Percentiles rank a stretch among this genome's conserved stretches.
Evolutionary conservation across 306 rosid genomes (phyloP).

Genomic region (Vigna angularis): DNA sequence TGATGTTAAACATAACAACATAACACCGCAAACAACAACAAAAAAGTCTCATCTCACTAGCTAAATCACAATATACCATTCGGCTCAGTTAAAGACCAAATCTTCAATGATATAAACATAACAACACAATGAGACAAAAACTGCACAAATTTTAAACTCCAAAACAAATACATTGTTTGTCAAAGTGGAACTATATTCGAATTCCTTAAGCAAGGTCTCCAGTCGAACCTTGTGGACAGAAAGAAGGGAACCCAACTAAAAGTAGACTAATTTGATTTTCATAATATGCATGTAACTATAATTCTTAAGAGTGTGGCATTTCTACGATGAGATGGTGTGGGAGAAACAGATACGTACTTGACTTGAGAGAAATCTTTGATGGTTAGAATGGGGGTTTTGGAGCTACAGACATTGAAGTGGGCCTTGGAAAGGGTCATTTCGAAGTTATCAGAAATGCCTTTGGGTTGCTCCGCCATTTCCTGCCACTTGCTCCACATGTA

Average conservation of each 20-base stretch:
- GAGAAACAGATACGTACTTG: constrained; percentile 60
- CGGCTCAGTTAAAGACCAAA: not conserved
- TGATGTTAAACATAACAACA: not conserved
- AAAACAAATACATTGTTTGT: not conserved
- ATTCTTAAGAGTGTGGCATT: not conserved
- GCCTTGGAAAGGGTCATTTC: constrained; percentile 83
- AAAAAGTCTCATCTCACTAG: not conserved
- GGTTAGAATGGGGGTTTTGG: constrained; percentile 66
- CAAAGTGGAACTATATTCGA: not conserved
- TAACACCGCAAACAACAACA: not conserved
- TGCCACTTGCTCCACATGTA: constrained; percentile 73
- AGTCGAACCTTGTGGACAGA: too few relatives aligned
- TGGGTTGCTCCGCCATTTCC: constrained; percentile 71
- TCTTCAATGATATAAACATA: not conserved
- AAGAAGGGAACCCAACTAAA: too few relatives aligned
- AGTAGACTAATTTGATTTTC: not conserved
- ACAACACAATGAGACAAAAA: not conserved
- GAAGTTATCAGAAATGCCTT: constrained; percentile 73
- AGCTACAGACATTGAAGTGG: constrained; percentile 70
- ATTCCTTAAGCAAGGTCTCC: too few relatives aligned
- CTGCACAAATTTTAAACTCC: not conserved
- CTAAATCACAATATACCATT: not conserved
- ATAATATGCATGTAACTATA: not conserved
- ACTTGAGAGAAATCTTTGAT: constrained; percentile 76
- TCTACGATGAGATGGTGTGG: not conserved